These are phyloP conservation scores for Gaeumannomyces sp. DNA, from an alignment of 2,329 filamentous ascomycete genomes.

Conservation along the genomic window DNA sequence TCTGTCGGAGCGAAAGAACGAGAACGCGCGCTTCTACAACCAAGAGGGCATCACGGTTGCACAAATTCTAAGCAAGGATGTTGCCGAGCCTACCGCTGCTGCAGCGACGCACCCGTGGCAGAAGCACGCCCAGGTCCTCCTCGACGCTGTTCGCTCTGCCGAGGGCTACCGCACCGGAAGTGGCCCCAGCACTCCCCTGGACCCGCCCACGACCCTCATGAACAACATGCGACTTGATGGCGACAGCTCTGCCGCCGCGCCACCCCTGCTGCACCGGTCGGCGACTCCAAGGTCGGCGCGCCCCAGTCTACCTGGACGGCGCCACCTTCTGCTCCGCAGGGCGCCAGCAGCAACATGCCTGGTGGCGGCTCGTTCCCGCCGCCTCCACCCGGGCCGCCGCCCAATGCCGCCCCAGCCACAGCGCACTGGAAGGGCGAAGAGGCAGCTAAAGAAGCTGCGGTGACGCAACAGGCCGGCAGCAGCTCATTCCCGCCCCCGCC, in stretches of 20 bases:
- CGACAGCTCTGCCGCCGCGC: neutral
- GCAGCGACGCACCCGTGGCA: conserved; percentile 25
- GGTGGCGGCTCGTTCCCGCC: conserved; percentile 3
- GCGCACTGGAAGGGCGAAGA: conserved; percentile 12
- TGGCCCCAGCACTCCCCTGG: conserved; percentile 1
- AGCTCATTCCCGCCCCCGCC: conserved; percentile 4
- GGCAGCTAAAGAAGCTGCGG: neutral
- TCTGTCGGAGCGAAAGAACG: conserved; percentile 77
- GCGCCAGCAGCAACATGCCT: neutral
- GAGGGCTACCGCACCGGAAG: conserved; percentile 23
- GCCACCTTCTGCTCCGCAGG: neutral
- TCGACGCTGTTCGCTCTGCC: conserved; percentile 29
- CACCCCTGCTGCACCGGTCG: conserved; percentile 1
- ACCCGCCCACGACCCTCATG: conserved; percentile 12
- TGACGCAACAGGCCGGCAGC: neutral
- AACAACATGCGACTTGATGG: conserved; percentile 12
- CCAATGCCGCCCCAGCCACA: neutral
- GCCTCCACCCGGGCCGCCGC: conserved; percentile 5
- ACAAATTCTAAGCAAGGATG: conserved; percentile 41
- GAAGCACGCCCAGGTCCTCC: conserved; percentile 23
- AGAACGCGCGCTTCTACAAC: conserved; percentile 82
- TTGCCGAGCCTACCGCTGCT: conserved; percentile 19
- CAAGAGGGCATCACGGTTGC: conserved; percentile 39
- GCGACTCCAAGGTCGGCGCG: conserved; percentile 3
- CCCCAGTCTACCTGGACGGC: neutral